Evolutionary conservation across 768 basidiomycete genomes (phyloP), one percentile per base, ranked within the genome.

Genomic region (Brasilioporus rufonigricans): DNA sequence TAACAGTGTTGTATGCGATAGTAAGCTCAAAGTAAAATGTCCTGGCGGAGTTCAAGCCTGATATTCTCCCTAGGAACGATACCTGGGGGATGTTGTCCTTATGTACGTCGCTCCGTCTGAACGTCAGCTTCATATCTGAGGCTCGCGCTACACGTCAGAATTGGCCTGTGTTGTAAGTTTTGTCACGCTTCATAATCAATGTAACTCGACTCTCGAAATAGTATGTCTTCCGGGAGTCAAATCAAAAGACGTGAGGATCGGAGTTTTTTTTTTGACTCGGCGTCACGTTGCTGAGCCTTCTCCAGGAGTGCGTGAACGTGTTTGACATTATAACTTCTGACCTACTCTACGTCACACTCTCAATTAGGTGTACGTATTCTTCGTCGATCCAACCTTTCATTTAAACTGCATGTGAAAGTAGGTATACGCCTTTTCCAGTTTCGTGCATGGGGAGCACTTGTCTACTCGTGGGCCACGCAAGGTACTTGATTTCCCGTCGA

Each of bases 391-490:
- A 29, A 18, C 14, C 1, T 21, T 44, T 35, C 11, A 7, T 44
- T 43, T 29, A 12, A 19, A 35, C 16, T 61, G 26, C 63, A 7
- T 8, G 18, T 41, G 23, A 23, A 33, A 5, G 12, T 43, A 70
- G 69, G 69, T 24, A 55, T 60, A 48, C 62, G 44, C 7, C 62
- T 72, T 36, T 70, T 72, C 48, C 50, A 58, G 46, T 64, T 70
- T 48, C 70, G 70, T 40, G 66, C 68, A 29, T 70, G 69, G 70
- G 69, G 69, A 19, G 63, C 70, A 26, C 65, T 72, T 19, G 48
- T 26, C 27, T 70, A 64, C 32, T 60, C 70, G 16, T 72, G 69
- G 69, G 58, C 64, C 5, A 72, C 68, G 26, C 69, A 70, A 61
- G 64, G 69, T 70, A 2, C n/a, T 40, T n/a, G 29, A 14, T 48